Base-by-base conservation (phyloP, 331 rosid genomes). In the Quercus tomentella region DNA sequence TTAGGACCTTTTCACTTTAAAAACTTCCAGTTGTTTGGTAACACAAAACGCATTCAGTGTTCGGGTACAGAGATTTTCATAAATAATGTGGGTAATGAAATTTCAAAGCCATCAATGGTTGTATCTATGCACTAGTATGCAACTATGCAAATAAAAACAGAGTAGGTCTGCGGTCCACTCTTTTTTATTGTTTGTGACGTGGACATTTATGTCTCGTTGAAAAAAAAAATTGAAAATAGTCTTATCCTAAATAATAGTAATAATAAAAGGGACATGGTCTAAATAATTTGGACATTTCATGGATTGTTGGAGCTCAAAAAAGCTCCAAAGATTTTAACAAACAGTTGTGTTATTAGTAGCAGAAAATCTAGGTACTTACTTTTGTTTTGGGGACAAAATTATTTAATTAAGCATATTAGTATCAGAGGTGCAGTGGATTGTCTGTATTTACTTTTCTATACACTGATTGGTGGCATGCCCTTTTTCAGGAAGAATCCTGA, bases 401-500 rank as follows among this genome's bases (percentile, higher is more conserved):
- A 60, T 60, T 49, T 60, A 60, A 60, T n/a, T 11, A 26, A 11
- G 66, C 55, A 49, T 41, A 2, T 49, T 49, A 49, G 5, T 49
- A 49, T 49, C 55, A 49, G 16, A 49, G 6, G 18, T 3, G 55
- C 17, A 49, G 55, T 49, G 49, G 5, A 2, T 43, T 16, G 0
- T 35, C 28, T 7, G 18, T 69, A 21, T 14, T 70, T 43, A 21
- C 21, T 45, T 5, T 43, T 49, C 8, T 67, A 31, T 7, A 8
- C 18, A 67, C 72, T 77, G 37, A 81, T 73, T 70, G 33, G 41
- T 7, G 52, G 14, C 16, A 8, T 62, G n/a, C 26, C 45, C 16
- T 30, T 71, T 77, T 80, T 52, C 91, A 96, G 99, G 86, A 89
- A 89, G 86, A 82, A 96, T 77, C 96, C 91, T 12, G 83, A 76